Percentiles rank a stretch among this genome's conserved stretches.
Evolutionary conservation across 441 rosid species (phyloP).

Genomic region (Populus hybrid): DNA sequence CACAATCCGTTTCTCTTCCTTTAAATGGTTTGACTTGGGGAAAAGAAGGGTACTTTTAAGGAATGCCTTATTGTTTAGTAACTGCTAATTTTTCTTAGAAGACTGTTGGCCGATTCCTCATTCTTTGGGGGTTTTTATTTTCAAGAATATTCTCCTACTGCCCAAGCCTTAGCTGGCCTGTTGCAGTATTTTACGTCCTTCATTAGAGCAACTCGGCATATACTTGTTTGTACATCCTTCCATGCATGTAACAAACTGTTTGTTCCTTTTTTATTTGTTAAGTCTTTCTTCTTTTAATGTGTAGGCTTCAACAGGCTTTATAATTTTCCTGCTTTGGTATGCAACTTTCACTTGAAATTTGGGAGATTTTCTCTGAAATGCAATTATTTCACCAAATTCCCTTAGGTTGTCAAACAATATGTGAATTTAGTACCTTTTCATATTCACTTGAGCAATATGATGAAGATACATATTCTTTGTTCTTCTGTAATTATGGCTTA

Average conservation of each 20-base stretch:
- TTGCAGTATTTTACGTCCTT: too few relatives aligned
- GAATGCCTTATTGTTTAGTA: background rate
- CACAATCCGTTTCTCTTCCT: background rate
- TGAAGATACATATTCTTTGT: background rate
- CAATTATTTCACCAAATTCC: background rate
- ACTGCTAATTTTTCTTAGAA: background rate
- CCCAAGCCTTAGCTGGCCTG: too few relatives aligned
- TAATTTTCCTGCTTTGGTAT: background rate
- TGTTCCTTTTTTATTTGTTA: background rate
- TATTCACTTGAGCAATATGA: constrained; percentile 11
- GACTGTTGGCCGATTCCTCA: background rate
- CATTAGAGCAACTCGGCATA: background rate
- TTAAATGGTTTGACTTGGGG: background rate
- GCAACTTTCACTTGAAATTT: background rate
- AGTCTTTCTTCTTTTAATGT: background rate
- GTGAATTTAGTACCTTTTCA: background rate
- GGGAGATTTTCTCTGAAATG: background rate
- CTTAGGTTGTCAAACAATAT: background rate
- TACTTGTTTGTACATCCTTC: background rate
- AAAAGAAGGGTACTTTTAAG: background rate
- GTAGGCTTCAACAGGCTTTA: background rate
- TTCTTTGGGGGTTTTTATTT: background rate
- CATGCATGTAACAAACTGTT: background rate
- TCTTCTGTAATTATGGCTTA: background rate
- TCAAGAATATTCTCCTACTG: background rate